Evolutionary conservation across 1,139 yeast genomes (phyloP), one percentile per base, ranked within the genome.

Genomic region (Yamadazyma sp.): DNA sequence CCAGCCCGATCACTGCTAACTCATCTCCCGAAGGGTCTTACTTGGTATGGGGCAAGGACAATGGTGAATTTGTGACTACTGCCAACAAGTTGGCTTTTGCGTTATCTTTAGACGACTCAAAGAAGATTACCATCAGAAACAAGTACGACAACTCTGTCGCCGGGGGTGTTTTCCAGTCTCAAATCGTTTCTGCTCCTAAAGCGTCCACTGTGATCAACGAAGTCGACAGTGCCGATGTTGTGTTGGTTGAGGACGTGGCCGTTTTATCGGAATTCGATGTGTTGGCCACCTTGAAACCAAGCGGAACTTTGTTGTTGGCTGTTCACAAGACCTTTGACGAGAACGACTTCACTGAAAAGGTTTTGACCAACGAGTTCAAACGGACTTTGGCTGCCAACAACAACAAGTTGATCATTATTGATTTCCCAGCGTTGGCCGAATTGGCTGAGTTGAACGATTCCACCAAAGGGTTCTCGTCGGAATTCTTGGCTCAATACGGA

Each of bases 101-200:
- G 16, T 72, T 87, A 48, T 81, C 95, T 2, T 71, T 86, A 54
- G 88, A 82, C 53, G 77, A 78, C 44, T 58, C 70, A 40, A 70
- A 77, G 45, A 58, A 64, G 24, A 74, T 87, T 46, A 65, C 74
- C 43, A 74, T 78, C 57, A 73, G 86, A 59, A 76, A 83, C 40
- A 78, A 77, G 53, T 88, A 69, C 53, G 96, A 91, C 59, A 88
- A 87, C 57, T 62, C 74, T 20, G 65, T 77, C 17, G 75, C 75
- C 34, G 94, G 92, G 29, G 96, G 96, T 47, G 60, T 79, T n/a
- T 81, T 83, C 60, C 88, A 85, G 60, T 75, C 91, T n/a, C 91
- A 86, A 57, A 62, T 89, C 42, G 68, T 74, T 16, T 69, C 81
- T 10, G 60, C 71, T 12, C 48, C 54, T 25, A 48, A 49, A 11